Evolutionary conservation across 176 grass and related monocot genomes (phyloP), one percentile per base, ranked within the genome.

Genomic region (Tillandsia leiboldiana): DNA sequence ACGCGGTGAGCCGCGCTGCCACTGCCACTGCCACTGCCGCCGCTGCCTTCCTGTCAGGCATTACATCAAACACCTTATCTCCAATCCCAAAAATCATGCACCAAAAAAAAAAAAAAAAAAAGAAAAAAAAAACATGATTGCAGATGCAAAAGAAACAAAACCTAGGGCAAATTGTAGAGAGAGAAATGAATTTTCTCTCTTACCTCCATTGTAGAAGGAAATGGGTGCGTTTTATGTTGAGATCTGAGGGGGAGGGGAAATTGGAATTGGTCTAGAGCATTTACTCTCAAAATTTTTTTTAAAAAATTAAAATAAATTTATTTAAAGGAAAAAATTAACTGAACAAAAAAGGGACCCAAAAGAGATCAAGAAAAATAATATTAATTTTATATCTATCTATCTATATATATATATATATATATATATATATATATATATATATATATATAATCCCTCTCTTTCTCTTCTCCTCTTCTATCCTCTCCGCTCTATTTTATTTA

Each of bases 1-100:
- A 87, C 74, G 47, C 77, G 66, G 2, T 64, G 59, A 61, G 27
- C 72, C 69, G 26, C 17, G 23, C 72, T 5, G 33, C 33, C 33
- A 1, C 33, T 7, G 33, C 29, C 29, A 4, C 29, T 33, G 29
- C 33, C 33, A 1, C 33, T 42, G 14, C 73, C 74, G 74, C 66
- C 76, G 48, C 12, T 26, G 3, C 51, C 20, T 20, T 20, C 56
- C 76, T 49, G 23, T 3, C 24, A 59, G 33, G 22, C 50, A 75
- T 74, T 63, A n/a, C 62, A 54, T 72, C 50, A 58, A 79, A 18
- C 29, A 78, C 12, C 33, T 12, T 26, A 15, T 24, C 51, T 12
- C 10, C 70, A 49, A 54, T 1, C 10, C 61, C 15, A 18, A 61
- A 9, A 15, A 61, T 61, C n/a, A 61, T 18, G 22, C 8, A 17